Evolutionary conservation across 441 rosid genomes (phyloP), one percentile per base, ranked within the genome.

Genomic region (Melastoma candidum): DNA sequence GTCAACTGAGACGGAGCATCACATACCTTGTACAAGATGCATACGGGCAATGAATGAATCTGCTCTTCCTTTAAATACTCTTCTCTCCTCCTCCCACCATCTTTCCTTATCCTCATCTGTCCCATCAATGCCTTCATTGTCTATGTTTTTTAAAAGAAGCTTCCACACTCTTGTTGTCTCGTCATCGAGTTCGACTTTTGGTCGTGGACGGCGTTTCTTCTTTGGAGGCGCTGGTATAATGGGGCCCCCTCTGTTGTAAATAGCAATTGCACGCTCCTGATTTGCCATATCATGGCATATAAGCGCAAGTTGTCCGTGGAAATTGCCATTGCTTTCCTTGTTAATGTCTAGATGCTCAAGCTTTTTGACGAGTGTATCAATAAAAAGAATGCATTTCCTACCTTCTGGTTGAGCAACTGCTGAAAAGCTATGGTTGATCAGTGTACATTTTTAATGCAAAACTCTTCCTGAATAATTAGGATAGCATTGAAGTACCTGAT

Each of bases 21-120:
- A 22, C 46, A 12, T 54, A 83, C 90, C 90, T 78, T 83, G 90
- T 29, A 83, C 81, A 62, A 83, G 86, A 70, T 80, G 90, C 90
- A 83, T 83, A 24, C 90, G 72, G 11, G 84, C 82, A 49, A 83
- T 80, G 48, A 83, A 83, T 2, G 86, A 76, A 63, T 80, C 77
- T 22, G 83, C 77, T 46, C 90, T 72, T 43, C 90, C 90, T 51
- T 47, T 64, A 59, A 83, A 78, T 44, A 83, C 76, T 60, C 62
- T 67, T 14, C 90, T 70, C 56, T 83, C 90, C 47, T 83, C 74
- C 48, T 76, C 76, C 86, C 90, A 83, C 81, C 76, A 78, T 68
- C 74, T 78, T 7, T 67, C 68, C 55, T 73, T 76, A 63, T 76
- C 69, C 66, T 80, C 84, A 13, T 78, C 67, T 32, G 82, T 74